A percentile compares a stretch with the other conserved stretches of the same genome.
These are phyloP conservation scores for Hyaloscypha finlandica DNA, from an alignment of 495 filamentous ascomycete genomes.

Conservation along the genomic window DNA sequence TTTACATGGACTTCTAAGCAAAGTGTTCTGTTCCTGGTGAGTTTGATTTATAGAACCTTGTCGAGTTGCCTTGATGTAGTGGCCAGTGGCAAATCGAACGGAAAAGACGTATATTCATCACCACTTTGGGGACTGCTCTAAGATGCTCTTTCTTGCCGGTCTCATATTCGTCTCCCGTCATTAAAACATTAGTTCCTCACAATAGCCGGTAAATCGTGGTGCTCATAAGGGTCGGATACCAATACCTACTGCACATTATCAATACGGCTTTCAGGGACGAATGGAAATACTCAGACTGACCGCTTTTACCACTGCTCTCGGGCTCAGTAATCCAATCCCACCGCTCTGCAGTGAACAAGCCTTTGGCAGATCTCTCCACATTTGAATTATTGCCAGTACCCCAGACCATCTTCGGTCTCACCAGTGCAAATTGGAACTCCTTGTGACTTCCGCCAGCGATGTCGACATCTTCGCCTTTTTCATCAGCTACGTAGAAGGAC, in stretches of 20 bases:
- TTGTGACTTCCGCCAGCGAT: slow-evolving; percentile 20
- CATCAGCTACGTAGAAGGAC: slow-evolving; percentile 25
- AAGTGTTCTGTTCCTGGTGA: too few relatives aligned
- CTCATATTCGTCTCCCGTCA: not conserved
- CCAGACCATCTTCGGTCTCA: slow-evolving; percentile 32
- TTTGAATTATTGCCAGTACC: slow-evolving; percentile 21
- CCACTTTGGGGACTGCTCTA: too few relatives aligned
- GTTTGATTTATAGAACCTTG: too few relatives aligned
- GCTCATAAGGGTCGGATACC: not conserved
- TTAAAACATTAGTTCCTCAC: not conserved
- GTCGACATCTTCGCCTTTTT: slow-evolving; percentile 20
- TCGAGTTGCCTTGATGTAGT: too few relatives aligned
- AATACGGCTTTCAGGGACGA: not conserved
- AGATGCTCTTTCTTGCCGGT: not conserved
- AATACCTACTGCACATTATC: not conserved
- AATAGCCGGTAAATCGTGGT: not conserved
- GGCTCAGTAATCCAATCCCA: slow-evolving; percentile 60
- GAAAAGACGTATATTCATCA: too few relatives aligned
- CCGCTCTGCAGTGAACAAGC: slow-evolving; percentile 57
- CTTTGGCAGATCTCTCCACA: slow-evolving; percentile 42
- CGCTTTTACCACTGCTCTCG: slow-evolving; percentile 2
- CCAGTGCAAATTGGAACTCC: slow-evolving; percentile 43
- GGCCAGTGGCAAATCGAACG: too few relatives aligned
- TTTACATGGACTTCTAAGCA: too few relatives aligned
- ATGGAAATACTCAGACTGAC: not conserved